These are phyloP conservation scores for Colletotrichum lupini DNA, from an alignment of 2,329 filamentous ascomycete genomes.

Conservation along the genomic window DNA sequence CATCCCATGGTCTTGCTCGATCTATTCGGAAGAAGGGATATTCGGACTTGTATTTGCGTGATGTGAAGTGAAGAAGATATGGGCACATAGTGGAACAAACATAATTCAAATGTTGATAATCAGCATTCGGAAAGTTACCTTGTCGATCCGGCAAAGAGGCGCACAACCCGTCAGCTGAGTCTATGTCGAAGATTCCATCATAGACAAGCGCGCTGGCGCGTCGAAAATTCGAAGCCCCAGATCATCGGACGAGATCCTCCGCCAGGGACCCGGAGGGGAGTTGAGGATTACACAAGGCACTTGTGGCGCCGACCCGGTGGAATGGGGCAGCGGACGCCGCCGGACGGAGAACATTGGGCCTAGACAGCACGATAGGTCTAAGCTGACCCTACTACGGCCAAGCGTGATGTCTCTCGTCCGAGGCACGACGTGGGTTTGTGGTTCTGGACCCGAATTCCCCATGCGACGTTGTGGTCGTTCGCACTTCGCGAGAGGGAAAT, in stretches of 20 bases:
- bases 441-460: neutral
- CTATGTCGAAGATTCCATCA: neutral
- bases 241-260: conserved; percentile 29
- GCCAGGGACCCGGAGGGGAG: neutral
- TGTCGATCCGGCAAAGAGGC: neutral
- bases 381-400: neutral
- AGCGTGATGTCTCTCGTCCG: neutral
- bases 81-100: too few species aligned
- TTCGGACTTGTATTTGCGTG: neutral
- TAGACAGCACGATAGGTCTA: neutral
- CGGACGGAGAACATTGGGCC: neutral
- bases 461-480: neutral
- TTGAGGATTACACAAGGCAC: conserved; percentile 23
- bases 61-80: neutral
- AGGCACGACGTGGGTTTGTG: neutral
- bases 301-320: conserved; percentile 19
- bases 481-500: neutral
- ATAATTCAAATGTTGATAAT: neutral
- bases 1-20: neutral
- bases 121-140: neutral
- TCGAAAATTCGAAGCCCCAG: neutral
- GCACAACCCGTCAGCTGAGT: neutral
- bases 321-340: conserved; percentile 10
- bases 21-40: neutral
- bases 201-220: neutral